phyloP scores from a whole-genome alignment of 192 early-diverging fungal species.

The Backusella westeae region DNA sequence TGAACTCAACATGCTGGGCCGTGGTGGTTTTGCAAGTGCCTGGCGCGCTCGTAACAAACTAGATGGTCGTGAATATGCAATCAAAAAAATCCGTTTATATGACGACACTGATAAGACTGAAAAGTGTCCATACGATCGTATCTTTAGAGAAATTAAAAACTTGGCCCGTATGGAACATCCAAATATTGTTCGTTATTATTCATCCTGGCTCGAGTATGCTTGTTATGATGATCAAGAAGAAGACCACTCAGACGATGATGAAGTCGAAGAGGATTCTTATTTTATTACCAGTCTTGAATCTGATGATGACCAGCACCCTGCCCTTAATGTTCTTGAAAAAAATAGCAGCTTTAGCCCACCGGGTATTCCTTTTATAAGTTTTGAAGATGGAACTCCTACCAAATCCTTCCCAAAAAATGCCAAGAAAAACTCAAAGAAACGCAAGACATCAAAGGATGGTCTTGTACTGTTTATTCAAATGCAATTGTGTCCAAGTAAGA shows the following conservation, averaged over 20 bases:
- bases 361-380: not conserved
- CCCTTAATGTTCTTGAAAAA: slow-evolving; percentile 2
- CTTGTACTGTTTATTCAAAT: slow-evolving; percentile 75
- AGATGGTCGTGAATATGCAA: slow-evolving; percentile 88
- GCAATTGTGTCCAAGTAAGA: slow-evolving; percentile 79
- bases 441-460: slow-evolving; percentile 5
- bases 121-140: slow-evolving; percentile 57
- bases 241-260: slow-evolving; percentile 11
- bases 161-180: slow-evolving; percentile 83
- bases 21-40: slow-evolving; percentile 91
- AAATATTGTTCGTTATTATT: slow-evolving; percentile 92
- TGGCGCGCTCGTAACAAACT: slow-evolving; percentile 79
- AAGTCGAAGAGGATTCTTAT: slow-evolving; percentile 30
- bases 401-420: not conserved
- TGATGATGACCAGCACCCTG: slow-evolving; percentile 16
- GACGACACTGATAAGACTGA: slow-evolving; percentile 24
- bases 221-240: slow-evolving; percentile 30
- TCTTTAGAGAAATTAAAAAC: slow-evolving; percentile 90
- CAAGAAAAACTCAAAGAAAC: not conserved
- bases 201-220: slow-evolving; percentile 81
- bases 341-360: not conserved
- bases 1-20: slow-evolving; percentile 75
- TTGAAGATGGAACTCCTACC: not conserved
- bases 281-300: not conserved
- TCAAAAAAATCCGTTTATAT: slow-evolving; percentile 80